Percentiles rank a stretch among this genome's conserved stretches.
Evolutionary conservation across 345 rosid genomes (phyloP).

Genomic region (Heritiera fomes): DNA sequence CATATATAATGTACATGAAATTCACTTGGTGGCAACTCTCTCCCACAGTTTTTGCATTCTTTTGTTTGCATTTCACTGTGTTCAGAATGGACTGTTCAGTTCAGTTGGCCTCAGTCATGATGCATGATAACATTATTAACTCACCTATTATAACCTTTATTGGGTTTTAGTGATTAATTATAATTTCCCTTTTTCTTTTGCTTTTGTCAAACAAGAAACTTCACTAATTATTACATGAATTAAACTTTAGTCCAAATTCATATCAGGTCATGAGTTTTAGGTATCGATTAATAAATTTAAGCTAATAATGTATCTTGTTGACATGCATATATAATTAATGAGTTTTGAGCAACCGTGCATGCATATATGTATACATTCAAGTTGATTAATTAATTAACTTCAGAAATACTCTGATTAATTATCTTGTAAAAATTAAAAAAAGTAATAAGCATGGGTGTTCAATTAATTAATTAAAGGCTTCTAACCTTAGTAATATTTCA

Average conservation of each 20-base stretch:
- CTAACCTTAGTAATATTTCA: too few relatives aligned
- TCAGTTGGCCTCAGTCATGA: constrained; percentile 10
- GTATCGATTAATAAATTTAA: neutral
- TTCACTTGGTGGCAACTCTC: too few relatives aligned
- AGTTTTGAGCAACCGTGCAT: too few relatives aligned
- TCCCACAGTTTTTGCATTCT: constrained; percentile 11
- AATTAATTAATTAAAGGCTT: too few relatives aligned
- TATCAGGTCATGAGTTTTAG: neutral
- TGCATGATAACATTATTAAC: constrained; percentile 20
- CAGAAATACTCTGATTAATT: too few relatives aligned
- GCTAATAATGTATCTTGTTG: neutral
- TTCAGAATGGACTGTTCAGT: constrained; percentile 23
- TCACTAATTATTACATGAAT: constrained; percentile 13
- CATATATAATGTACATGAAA: too few relatives aligned
- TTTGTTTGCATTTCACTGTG: constrained; percentile 30
- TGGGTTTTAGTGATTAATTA: constrained; percentile 6
- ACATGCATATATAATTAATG: too few relatives aligned
- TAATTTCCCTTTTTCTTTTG: too few relatives aligned
- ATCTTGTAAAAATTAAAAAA: too few relatives aligned
- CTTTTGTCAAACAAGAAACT: constrained; percentile 5
- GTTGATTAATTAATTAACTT: too few relatives aligned
- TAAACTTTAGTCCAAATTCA: neutral
- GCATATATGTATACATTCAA: too few relatives aligned
- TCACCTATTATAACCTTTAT: neutral
- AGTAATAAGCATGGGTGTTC: too few relatives aligned